Base-by-base conservation (phyloP, 768 basidiomycete genomes). In the Leucogyrophana mollusca region DNA sequence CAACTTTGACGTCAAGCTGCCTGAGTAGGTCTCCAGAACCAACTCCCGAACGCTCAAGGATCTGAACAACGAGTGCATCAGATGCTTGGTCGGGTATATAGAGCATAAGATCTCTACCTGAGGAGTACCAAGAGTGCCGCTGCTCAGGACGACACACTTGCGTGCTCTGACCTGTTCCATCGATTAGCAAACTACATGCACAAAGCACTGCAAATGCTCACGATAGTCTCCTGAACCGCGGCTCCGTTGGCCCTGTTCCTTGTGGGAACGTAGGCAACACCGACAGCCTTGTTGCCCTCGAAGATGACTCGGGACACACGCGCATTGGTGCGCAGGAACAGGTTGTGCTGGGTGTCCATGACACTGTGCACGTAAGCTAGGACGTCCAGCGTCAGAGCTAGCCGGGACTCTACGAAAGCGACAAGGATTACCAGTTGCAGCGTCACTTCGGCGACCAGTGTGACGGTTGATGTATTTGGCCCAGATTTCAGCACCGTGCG, bases 401-500 rank as follows among this genome's bases (percentile, higher is more conserved):
- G 18, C 25, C 20, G 17, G 51, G 18, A 9, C 18, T 38, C 16
- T n/a, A 18, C n/a, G 14, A 40, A 39, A 13, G 34, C 14, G 18
- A 23, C n/a, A 21, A 14, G 11, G 51, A 59, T 25, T 56, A 79
- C 80, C 82, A 36, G 82, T 83, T 3, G 84, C 82, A 39, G 84
- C 83, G 53, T 87, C 85, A 50, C 81, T 83, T 41, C 83, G 80
- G 51, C 85, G 71, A 48, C 85, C 85, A 27, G 83, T 86, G 57
- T 84, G 78, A 54, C 82, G 74, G 64, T 85, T 85, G 73, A 87
- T 83, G 58, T 85, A 87, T 60, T 87, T 86, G 40, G 83, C 83
- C 84, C 83, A 85, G 46, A 85, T 82, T 61, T 85, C 85, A 45
- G 83, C 75, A 18, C 70, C 82, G 53, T 85, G 79, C 22, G 76